Conservation (phyloP, 257 asterid species). For the Sherardia arvensis region DNA sequence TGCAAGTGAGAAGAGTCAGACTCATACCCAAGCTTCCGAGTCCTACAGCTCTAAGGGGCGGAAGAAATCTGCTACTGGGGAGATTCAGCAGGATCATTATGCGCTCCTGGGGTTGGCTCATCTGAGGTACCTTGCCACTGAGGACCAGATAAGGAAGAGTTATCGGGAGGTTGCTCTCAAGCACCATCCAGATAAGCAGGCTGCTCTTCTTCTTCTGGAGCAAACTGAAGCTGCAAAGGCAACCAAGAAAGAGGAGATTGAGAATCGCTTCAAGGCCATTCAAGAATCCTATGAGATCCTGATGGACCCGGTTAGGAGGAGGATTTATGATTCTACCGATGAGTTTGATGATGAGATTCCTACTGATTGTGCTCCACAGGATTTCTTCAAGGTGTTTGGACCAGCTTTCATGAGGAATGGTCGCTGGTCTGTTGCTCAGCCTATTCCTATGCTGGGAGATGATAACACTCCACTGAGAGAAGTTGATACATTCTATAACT, state of each 20-base stretch:
- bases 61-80: constrained; percentile 70
- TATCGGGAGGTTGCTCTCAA: constrained; percentile 85
- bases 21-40: constrained; percentile 49
- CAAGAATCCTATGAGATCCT: constrained; percentile 92
- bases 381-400: constrained; percentile 86
- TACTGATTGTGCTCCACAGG: constrained; percentile 72
- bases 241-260: constrained; percentile 88
- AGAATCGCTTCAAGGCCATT: constrained; percentile 79
- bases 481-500: constrained; percentile 74
- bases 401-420: constrained; percentile 98
- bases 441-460: constrained; percentile 70
- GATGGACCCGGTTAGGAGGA: constrained; percentile 81
- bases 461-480: constrained; percentile 49
- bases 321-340: constrained; percentile 88
- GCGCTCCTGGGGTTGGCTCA: constrained; percentile 83
- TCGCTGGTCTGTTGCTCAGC: constrained; percentile 80
- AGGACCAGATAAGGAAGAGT: constrained; percentile 86
- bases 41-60: constrained; percentile 78
- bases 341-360: constrained; percentile 98
- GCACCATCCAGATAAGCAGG: constrained; percentile 98
- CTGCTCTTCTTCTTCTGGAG: constrained; percentile 73
- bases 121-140: constrained; percentile 92
- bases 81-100: constrained; percentile 84
- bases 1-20: constrained; percentile 44
- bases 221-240: constrained; percentile 80